A percentile compares a stretch with the other conserved stretches of the same genome.
These are phyloP conservation scores for Talaromyces borbonicus DNA, from an alignment of 495 filamentous ascomycete genomes.

Conservation along the genomic window DNA sequence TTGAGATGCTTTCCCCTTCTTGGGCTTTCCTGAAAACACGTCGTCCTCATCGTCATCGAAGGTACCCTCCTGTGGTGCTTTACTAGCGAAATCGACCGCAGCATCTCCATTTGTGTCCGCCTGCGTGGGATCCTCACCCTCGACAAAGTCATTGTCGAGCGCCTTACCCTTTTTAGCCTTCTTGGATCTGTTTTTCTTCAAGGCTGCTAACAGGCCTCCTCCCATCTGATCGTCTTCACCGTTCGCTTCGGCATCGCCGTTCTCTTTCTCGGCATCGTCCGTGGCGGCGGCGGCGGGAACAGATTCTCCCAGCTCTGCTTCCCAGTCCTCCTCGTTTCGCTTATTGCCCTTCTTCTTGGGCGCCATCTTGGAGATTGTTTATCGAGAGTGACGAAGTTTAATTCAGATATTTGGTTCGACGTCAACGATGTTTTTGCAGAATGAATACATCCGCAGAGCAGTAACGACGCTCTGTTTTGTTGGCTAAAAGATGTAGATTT, in stretches of 20 bases:
- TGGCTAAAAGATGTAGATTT: too few relatives aligned
- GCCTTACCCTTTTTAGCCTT: constrained; percentile 83
- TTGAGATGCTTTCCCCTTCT: constrained; percentile 45
- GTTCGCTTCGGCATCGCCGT: constrained; percentile 29
- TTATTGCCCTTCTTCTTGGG: constrained; percentile 93
- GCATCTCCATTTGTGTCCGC: constrained; percentile 25
- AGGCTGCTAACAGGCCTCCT: constrained; percentile 71
- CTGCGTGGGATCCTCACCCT: constrained; percentile 53
- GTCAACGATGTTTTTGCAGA: neutral
- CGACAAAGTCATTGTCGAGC: constrained; percentile 56
- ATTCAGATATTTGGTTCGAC: neutral
- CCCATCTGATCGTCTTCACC: constrained; percentile 44
- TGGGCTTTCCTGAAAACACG: constrained; percentile 57
- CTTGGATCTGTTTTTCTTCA: constrained; percentile 85
- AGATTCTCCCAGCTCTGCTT: constrained; percentile 82
- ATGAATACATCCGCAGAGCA: constrained; percentile 1
- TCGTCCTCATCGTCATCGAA: constrained; percentile 84
- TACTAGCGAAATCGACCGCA: constrained; percentile 45
- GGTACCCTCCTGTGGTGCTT: constrained; percentile 74
- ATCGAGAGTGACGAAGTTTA: neutral
- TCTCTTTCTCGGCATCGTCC: constrained; percentile 36
- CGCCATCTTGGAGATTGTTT: constrained; percentile 46
- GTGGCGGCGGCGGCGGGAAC: constrained; percentile 42
- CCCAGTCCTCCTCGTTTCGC: constrained; percentile 88
- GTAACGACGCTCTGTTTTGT: too few relatives aligned